Evolutionary conservation across 2,329 filamentous ascomycete species (phyloP), one percentile per base, ranked within the genome.

Genomic region (Trichoderma harzianum): DNA sequence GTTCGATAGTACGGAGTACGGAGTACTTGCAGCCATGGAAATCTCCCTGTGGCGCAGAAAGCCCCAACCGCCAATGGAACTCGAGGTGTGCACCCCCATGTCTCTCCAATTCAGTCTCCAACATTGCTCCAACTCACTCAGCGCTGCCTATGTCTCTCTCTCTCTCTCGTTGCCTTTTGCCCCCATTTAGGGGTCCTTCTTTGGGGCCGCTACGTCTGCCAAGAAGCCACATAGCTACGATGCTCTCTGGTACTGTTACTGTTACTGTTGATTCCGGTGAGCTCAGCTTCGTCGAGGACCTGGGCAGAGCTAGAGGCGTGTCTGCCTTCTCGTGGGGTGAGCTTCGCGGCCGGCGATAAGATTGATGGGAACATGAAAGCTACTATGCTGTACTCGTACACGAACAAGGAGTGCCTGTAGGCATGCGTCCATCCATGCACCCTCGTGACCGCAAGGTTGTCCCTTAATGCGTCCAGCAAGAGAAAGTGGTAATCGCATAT

Each of bases 401-500:
- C 14, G 21, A 24, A 53, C 47, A 53, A 53, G 47, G 47, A 53
- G 47, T 53, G 47, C 47, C n/a, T 51, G 16, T 57, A 28, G 32
- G 68, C 32, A 43, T 64, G 18, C n/a, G 32, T 60, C 28, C 60
- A n/a, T 43, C 30, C 11, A 34, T 26, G 30, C 21, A 47, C 39
- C 53, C 70, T 71, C 63, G 63, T 71, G 55, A 61, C 43, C 36
- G 53, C 16, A 8, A 21, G 32, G 14, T 39, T n/a, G 28, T 58
- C 2, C 47, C 61, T 12, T 34, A 30, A 53, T 51, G 53, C 69
- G 26, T 62, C 70, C 70, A 61, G 61, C 70, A 71, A 71, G 53
- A 71, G 70, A 32, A 71, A 71, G 70, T 71, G 61, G 69, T 70
- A 70, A 28, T 30, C 16, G 55, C 57, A 69, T 61, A 30, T 21